These are phyloP conservation scores for Adansonia gregorii DNA, from an alignment of 441 rosid genomes.

Conservation along the genomic window DNA sequence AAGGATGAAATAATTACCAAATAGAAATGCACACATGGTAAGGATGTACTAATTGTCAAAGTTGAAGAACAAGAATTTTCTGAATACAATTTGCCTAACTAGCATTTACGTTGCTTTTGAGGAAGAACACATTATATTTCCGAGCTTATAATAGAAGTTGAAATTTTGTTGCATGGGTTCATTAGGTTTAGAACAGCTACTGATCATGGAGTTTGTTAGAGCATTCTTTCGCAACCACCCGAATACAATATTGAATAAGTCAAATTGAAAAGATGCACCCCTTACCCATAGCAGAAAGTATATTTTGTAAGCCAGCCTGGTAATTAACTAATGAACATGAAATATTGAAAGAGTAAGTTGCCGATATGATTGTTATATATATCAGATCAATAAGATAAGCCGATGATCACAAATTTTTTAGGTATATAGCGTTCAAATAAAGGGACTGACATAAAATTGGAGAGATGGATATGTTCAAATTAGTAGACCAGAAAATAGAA, in stretches of 20 bases:
- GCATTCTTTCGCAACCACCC: not conserved
- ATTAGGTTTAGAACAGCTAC: not conserved
- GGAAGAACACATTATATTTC: not conserved
- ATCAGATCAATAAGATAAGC: not conserved
- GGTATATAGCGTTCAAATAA: not conserved
- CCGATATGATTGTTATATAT: not conserved
- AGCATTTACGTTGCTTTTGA: not conserved
- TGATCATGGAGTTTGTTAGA: not conserved
- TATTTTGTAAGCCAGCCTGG: not conserved
- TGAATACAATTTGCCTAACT: not conserved
- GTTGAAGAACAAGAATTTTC: not conserved
- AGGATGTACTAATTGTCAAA: not conserved
- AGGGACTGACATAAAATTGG: not conserved
- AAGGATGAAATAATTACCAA: not conserved
- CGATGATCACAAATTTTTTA: not conserved
- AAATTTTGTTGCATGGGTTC: not conserved
- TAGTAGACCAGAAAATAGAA: not conserved
- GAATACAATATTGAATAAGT: not conserved
- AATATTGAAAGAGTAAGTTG: not conserved
- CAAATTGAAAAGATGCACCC: not conserved
- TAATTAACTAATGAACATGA: conserved; percentile 17
- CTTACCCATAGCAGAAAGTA: not conserved
- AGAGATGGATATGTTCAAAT: not conserved
- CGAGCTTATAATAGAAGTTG: not conserved
- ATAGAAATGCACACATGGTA: not conserved